Evolutionary conservation across 2,329 filamentous ascomycete species (phyloP), one percentile per base, ranked within the genome.

Genomic region (Xylaria sp.): DNA sequence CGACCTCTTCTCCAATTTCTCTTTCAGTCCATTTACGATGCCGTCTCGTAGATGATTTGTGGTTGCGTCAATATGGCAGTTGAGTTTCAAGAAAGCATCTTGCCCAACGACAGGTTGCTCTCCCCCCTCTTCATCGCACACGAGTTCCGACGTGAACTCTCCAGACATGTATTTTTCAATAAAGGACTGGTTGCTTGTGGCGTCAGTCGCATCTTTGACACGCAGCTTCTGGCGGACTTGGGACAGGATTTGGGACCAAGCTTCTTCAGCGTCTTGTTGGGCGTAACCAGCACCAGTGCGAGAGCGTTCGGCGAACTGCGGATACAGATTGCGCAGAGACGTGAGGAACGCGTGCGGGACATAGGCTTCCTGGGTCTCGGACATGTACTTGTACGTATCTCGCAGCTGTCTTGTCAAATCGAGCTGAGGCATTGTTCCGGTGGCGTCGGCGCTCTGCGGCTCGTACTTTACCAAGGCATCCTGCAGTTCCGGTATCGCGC

Each of bases 211-310:
- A 17, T 71, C 71, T 75, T 88, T 89, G 71, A 92, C 81, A 77
- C 89, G 90, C 59, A 98, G 83, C 78, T 93, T 95, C 76, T 92
- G 88, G 70, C 92, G 89, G 44, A 99, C 83, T 77, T 95, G 92
- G 53, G 92, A 89, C 6, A 99, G 83, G 70, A 99, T 97, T 79
- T 98, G 95, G 23, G 95, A 96, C 94, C 95, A 99, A 56, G 95
- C 96, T 81, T 99, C 96, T 80, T 99, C 96, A 0, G 96, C 96
- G 83, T 99, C 96, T 81, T 99, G 96, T 81, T 99, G 96, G n/a
- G 96, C 94, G 77, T 91, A 98, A 6, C 93, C 94, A 66, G 91
- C 86, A 26, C 93, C 92, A 38, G 91, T 90, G 79, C 93, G 94
- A 64, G 93, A 89, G 76, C 89, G 91, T 82, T 99, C 94, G 11